Base-by-base conservation (phyloP, 257 asterid genomes). In the Scutellaria baicalensis region DNA sequence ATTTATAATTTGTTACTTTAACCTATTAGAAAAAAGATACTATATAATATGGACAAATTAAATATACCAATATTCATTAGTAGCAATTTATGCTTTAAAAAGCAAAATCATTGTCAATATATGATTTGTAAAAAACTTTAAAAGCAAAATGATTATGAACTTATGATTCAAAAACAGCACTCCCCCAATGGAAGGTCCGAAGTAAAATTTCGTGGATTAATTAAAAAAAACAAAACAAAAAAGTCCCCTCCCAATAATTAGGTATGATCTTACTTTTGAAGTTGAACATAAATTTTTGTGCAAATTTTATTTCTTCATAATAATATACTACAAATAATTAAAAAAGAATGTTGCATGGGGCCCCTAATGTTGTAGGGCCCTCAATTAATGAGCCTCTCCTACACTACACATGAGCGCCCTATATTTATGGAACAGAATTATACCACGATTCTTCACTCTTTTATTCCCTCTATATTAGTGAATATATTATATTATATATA, bases 181-280 rank as follows among this genome's bases (percentile, higher is more conserved):
- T 69, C 74, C 77, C 66, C 66, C 43, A 58, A 64, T 39, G 48
- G 44, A 70, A 64, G 51, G 67, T 49, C 72, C 52, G 59, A 56
- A 44, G 45, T 35, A 48, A 58, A 59, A 54, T 3, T 59, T 16
- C 11, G 1, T 62, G 39, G 40, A 36, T 21, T 23, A 55, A 23
- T 7, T 20, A 61, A 59, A 65, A 54, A 3, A 40, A 17, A 23
- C 36, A 48, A 27, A 55, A 49, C 63, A 63, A 44, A 27, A 69
- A 55, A 74, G 73, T 36, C 80, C 81, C 44, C 50, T 60, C 59
- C 56, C 65, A 81, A 74, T 85, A 73, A 83, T 79, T 81, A 70
- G 74, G 82, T 40, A 14, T 6, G 3, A 23, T 7, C 20, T 20
- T 7, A n/a, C n/a, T 31, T 27, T 31, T 64, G 52, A 16, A 59